Base-by-base conservation (phyloP, 257 asterid species). In the Solanum sitiens region DNA sequence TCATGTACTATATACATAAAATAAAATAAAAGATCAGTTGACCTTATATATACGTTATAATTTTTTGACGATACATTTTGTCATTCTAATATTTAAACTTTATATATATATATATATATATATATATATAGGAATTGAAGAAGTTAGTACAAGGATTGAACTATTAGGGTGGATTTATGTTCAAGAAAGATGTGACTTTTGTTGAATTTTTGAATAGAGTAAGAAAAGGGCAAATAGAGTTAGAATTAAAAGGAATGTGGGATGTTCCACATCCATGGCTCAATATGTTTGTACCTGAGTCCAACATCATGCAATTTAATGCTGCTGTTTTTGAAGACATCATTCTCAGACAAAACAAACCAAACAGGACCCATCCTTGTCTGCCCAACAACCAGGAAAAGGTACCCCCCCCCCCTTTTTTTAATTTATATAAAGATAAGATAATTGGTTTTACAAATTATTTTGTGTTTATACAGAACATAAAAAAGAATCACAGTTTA, bases 261-360 rank as follows among this genome's bases (percentile, higher is more conserved):
- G 91, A 90, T 30, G 90, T 92, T 86, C 92, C 98, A 61, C 98
- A 96, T 90, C 98, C 98, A 67, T 96, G 98, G 99, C 93, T 96
- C 3, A 95, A 94, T 85, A 92, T 96, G 63, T 92, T 93, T 88
- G 93, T 96, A 61, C 97, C 98, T 23, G 94, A 92, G 85, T 96
- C 98, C 2, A 20, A 84, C 53, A 91, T 95, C 8, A 44, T 83
- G 89, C 92, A 93, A 39, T 94, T 95, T 71, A 93, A 94, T 87
- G 89, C 82, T 11, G 95, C 90, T 37, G 98, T 94, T 86, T 89
- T 93, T 10, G 89, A 88, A 76, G 93, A 94, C 93, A 95, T 94
- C n/a, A 87, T 95, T n/a, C 91, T 92, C 16, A 90, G 56, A 83
- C 93, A 90, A 73, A 92, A 92, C 82, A 90, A 89, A 53, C 85